Evolutionary conservation across 2,329 filamentous ascomycete genomes (phyloP).

Genomic region (Hirsutella rhossiliensis): DNA sequence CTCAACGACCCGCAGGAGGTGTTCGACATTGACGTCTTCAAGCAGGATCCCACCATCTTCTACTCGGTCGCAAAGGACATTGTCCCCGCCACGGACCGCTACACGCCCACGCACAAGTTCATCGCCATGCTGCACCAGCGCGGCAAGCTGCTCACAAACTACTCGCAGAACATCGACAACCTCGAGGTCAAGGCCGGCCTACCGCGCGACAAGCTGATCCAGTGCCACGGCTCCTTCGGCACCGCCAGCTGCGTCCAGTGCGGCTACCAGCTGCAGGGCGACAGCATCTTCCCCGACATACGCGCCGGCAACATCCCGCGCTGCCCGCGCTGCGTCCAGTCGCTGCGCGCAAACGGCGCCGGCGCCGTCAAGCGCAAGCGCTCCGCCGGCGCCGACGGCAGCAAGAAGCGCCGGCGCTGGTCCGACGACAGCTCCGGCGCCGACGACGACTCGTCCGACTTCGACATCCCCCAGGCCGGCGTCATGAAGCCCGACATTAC

Average conservation of each 20-base stretch:
- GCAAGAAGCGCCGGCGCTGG: slow-evolving; percentile 25
- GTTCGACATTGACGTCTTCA: slow-evolving; percentile 83
- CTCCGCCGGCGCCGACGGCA: slow-evolving; percentile 26
- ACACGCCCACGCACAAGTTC: slow-evolving; percentile 88
- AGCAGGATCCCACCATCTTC: slow-evolving; percentile 77
- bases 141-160: slow-evolving; percentile 86
- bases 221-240: slow-evolving; percentile 94
- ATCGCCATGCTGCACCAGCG: slow-evolving; percentile 81
- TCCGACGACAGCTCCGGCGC: slow-evolving; percentile 28
- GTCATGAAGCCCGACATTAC: slow-evolving; percentile 98
- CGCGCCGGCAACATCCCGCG: slow-evolving; percentile 62
- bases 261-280: slow-evolving; percentile 58
- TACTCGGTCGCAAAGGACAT: slow-evolving; percentile 89
- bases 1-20: slow-evolving; percentile 82
- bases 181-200: slow-evolving; percentile 84
- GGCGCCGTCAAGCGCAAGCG: slow-evolving; percentile 25
- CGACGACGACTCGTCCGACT: slow-evolving; percentile 33
- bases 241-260: slow-evolving; percentile 84
- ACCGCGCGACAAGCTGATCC: slow-evolving; percentile 67
- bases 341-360: slow-evolving; percentile 26
- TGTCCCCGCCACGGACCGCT: slow-evolving; percentile 65
- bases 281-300: slow-evolving; percentile 70
- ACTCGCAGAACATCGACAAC: slow-evolving; percentile 98
- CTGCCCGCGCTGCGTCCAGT: slow-evolving; percentile 58
- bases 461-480: slow-evolving; percentile 51